These are phyloP conservation scores for Wickerhamomyces silvicola DNA, from an alignment of 805 yeast species.

Conservation along the genomic window DNA sequence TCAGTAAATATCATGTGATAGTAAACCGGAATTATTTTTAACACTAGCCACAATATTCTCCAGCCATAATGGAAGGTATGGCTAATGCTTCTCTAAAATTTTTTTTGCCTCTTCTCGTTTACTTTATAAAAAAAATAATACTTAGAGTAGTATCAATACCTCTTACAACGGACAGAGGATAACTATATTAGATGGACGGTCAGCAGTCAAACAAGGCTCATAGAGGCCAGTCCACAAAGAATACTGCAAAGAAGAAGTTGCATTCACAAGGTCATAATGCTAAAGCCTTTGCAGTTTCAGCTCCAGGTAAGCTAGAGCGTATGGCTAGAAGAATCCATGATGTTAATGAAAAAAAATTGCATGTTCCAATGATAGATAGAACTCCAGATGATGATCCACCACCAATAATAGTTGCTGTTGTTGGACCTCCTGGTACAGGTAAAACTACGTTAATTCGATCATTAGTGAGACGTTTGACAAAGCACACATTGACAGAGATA, in stretches of 20 bases:
- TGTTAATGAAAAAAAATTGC: conserved; percentile 70
- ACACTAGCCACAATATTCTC: conserved; percentile 1
- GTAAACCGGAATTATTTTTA: not conserved
- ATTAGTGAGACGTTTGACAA: conserved; percentile 78
- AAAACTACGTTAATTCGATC: conserved; percentile 90
- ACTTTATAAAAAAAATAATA: not conserved
- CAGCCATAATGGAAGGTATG: not conserved
- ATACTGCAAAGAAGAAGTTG: conserved; percentile 76
- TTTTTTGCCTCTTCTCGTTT: conserved; percentile 1
- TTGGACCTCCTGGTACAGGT: conserved; percentile 99
- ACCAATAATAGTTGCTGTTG: conserved; percentile 92
- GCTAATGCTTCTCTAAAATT: conserved; percentile 2
- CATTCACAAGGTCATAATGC: conserved; percentile 84
- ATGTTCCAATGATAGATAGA: conserved; percentile 96
- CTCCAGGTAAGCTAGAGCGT: conserved; percentile 80
- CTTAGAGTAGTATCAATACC: no score
- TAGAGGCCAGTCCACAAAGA: conserved; percentile 50
- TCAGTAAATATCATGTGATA: not conserved
- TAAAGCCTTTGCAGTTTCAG: conserved; percentile 75
- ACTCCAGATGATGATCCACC: conserved; percentile 98
- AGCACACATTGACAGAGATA: conserved; percentile 76
- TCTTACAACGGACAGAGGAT: not conserved
- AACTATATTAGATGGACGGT: conserved; percentile 19
- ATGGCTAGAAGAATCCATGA: conserved; percentile 84
- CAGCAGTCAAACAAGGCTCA: conserved; percentile 80